Base-by-base conservation (phyloP, 2,329 filamentous ascomycete species). In the Epichloe coenophiala region DNA sequence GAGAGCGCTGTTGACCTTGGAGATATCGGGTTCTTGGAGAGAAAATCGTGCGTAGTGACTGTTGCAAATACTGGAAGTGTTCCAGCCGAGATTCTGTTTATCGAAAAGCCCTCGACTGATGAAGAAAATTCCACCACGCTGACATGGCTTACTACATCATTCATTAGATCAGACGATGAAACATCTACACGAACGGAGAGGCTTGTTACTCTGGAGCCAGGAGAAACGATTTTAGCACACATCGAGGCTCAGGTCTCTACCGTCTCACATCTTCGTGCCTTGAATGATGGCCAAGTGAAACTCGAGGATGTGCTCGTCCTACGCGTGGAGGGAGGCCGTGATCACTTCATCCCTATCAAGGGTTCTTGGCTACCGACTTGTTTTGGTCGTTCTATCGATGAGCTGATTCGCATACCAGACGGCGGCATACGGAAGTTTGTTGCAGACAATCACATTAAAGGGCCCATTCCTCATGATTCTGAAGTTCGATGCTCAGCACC, bases 31-130 rank as follows among this genome's bases (percentile, higher is more conserved):
- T 94, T 85, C 59, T 73, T 84, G 39, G 77, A 84, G 53, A 77
- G 74, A 7, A 80, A 84, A 57, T 75, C 72, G 8, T 77, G 83
- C 4, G 78, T 74, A 3, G 64, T 97, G 42, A 97, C 90, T 0
- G 80, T 98, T 50, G 93, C 93, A 27, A 98, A 98, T 59, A 98
- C 93, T 0, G 85, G 93, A 2, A 77, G 88, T 31, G 88, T 94
- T 0, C 67, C 82, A 3, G 90, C 93, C 0, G 86, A 74, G 0
- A 84, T 96, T 60, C 78, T 76, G 2, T 95, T 98, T 63, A 80
- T 90, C 1, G 84, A 88, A 52, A 82, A 82, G 55, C 83, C 86
- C 2, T 67, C 69, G 3, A 69, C 70, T 1, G 70, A 73, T 2
- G 68, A 71, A 2, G 71, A 69, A 5, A 63, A 68, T 46, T 60